A percentile compares a stretch with the other conserved stretches of the same genome.
Evolutionary conservation across 2,329 filamentous ascomycete species (phyloP).

Genomic region (Cadophora sp.): DNA sequence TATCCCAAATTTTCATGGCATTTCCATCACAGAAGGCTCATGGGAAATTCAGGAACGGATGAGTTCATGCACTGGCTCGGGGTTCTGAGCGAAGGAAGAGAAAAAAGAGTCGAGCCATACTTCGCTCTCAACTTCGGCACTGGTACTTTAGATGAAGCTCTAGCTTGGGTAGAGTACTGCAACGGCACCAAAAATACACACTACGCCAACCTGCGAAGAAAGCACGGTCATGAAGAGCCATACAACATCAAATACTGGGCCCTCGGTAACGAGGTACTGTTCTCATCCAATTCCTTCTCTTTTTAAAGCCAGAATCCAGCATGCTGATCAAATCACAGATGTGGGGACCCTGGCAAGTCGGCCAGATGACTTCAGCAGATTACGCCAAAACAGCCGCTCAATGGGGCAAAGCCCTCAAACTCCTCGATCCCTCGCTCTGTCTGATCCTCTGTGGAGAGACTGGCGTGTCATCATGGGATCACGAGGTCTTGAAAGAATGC

Average conservation of each 20-base stretch:
- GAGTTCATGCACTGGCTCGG: slow-evolving; percentile 87
- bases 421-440: slow-evolving; percentile 64
- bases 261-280: slow-evolving; percentile 72
- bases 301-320: neutral
- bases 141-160: slow-evolving; percentile 61
- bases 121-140: slow-evolving; percentile 84
- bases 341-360: slow-evolving; percentile 55
- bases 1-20: neutral
- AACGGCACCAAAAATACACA: slow-evolving; percentile 79
- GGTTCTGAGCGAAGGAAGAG: slow-evolving; percentile 65
- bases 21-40: slow-evolving; percentile 9
- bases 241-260: slow-evolving; percentile 89
- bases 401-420: slow-evolving; percentile 64
- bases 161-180: slow-evolving; percentile 88
- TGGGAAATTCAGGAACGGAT: slow-evolving; percentile 64
- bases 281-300: neutral
- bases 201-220: slow-evolving; percentile 80
- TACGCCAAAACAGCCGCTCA: slow-evolving; percentile 63
- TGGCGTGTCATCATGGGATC: slow-evolving; percentile 67
- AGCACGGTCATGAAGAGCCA: slow-evolving; percentile 77
- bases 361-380: slow-evolving; percentile 61
- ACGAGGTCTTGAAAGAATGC: slow-evolving; percentile 66
- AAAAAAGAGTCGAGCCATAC: slow-evolving; percentile 76
- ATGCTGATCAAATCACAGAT: slow-evolving; percentile 31
- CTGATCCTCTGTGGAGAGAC: slow-evolving; percentile 70